phyloP scores from a whole-genome alignment of 352 stramenopile genomes.

The Phytophthora tentaculata region DNA sequence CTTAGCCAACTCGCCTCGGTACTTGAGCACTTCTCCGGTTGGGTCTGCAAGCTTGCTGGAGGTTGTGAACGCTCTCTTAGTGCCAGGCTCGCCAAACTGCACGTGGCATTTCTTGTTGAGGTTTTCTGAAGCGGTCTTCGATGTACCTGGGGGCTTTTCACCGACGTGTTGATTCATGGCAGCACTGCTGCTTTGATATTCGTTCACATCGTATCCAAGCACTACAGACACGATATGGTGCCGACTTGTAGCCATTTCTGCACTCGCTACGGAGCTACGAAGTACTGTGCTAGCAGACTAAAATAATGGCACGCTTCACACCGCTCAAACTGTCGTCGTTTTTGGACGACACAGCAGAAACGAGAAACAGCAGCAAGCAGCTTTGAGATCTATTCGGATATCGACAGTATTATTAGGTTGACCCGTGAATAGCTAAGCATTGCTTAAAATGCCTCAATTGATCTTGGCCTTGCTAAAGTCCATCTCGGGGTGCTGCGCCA shows the following conservation, averaged over 20 bases:
- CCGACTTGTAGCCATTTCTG: conserved; percentile 28
- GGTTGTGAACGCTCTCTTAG: conserved; percentile 64
- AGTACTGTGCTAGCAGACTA: conserved; percentile 1
- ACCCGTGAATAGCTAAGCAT: no score
- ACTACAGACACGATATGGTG: conserved; percentile 70
- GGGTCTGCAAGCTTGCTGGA: conserved; percentile 62
- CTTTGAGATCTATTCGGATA: conserved; percentile 25
- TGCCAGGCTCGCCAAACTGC: conserved; percentile 66
- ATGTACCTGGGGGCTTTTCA: conserved; percentile 12
- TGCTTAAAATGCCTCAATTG: no score
- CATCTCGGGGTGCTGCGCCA: conserved; percentile 99
- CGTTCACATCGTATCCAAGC: conserved; percentile 60
- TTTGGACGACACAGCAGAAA: no score
- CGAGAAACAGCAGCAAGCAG: conserved; percentile 27
- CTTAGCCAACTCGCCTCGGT: conserved; percentile 54
- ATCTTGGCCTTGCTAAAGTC: conserved; percentile 99
- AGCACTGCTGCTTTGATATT: conserved; percentile 59
- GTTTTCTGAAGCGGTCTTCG: conserved; percentile 37
- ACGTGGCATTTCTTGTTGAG: conserved; percentile 73
- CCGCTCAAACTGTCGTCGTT: not conserved
- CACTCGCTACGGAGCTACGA: not conserved
- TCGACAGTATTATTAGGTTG: conserved; percentile 34
- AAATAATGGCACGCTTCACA: conserved; percentile 22
- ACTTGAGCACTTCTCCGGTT: conserved; percentile 72
- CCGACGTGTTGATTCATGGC: conserved; percentile 56